Evolutionary conservation across 2,329 filamentous ascomycete genomes (phyloP).

Genomic region (Botrytis aclada): DNA sequence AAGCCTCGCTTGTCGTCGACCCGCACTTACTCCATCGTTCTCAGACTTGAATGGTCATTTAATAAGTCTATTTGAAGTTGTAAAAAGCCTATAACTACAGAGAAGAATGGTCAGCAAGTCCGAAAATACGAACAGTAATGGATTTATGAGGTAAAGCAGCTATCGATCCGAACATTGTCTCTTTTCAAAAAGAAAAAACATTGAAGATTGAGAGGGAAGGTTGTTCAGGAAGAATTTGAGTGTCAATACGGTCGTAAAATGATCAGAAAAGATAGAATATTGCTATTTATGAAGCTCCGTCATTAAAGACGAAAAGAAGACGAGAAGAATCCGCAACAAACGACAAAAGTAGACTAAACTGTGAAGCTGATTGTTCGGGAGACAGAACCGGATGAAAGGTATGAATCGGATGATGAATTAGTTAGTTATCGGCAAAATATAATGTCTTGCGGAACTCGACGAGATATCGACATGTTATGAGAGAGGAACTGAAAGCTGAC

Average conservation of each 20-base stretch:
- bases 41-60: neutral
- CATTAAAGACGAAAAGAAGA: accelerated
- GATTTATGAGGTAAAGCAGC: neutral
- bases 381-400: neutral
- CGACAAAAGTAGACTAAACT: neutral
- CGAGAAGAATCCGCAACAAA: neutral
- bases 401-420: neutral
- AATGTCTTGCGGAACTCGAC: neutral
- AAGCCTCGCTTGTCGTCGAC: neutral
- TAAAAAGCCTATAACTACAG: neutral
- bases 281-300: neutral
- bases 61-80: no score
- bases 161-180: neutral
- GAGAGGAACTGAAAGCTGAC: neutral
- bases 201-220: neutral
- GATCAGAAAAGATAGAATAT: neutral
- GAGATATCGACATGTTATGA: neutral
- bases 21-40: neutral
- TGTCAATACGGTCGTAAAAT: neutral
- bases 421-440: accelerated
- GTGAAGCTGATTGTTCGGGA: neutral
- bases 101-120: neutral
- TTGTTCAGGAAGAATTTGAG: neutral
- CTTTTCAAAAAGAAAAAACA: accelerated
- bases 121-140: accelerated